Percentiles rank a stretch among this genome's conserved stretches.
These are phyloP conservation scores for Camillea tinctor DNA, from an alignment of 2,329 filamentous ascomycete species.

Conservation along the genomic window DNA sequence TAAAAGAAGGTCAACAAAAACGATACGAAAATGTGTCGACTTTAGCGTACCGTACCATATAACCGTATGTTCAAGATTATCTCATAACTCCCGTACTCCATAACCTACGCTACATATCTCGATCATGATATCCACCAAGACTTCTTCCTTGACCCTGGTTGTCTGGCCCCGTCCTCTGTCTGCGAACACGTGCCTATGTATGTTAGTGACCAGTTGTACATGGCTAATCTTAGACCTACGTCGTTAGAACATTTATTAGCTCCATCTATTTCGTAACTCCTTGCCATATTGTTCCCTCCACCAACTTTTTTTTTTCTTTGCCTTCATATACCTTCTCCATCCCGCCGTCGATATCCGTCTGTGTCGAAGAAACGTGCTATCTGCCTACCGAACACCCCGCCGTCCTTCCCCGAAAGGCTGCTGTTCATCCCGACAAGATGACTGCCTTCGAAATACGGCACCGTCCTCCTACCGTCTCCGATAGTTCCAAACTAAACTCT, in stretches of 20 bases:
- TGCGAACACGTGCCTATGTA: not conserved
- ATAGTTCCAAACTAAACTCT: constrained; percentile 33
- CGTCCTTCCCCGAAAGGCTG: not conserved
- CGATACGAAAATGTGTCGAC: too few relatives aligned
- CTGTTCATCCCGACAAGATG: constrained; percentile 20
- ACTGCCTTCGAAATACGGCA: constrained; percentile 38
- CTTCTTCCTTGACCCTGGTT: not conserved
- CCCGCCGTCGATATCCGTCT: not conserved
- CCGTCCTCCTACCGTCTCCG: constrained; percentile 22
- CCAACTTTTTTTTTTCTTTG: not conserved
- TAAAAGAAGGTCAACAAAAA: too few relatives aligned
- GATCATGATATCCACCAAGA: not conserved
- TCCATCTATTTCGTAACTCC: not conserved
- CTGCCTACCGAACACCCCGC: too few relatives aligned
- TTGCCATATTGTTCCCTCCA: not conserved
- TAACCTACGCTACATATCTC: too few relatives aligned
- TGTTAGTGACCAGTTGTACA: not conserved
- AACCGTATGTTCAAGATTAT: too few relatives aligned
- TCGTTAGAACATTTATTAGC: not conserved
- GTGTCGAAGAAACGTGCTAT: not conserved
- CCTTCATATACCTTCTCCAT: not conserved
- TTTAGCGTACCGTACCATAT: too few relatives aligned
- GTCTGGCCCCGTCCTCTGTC: not conserved
- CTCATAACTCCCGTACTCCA: too few relatives aligned
- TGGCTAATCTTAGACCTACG: not conserved